phyloP scores from a whole-genome alignment of 441 rosid species.

The Melastoma candidum region DNA sequence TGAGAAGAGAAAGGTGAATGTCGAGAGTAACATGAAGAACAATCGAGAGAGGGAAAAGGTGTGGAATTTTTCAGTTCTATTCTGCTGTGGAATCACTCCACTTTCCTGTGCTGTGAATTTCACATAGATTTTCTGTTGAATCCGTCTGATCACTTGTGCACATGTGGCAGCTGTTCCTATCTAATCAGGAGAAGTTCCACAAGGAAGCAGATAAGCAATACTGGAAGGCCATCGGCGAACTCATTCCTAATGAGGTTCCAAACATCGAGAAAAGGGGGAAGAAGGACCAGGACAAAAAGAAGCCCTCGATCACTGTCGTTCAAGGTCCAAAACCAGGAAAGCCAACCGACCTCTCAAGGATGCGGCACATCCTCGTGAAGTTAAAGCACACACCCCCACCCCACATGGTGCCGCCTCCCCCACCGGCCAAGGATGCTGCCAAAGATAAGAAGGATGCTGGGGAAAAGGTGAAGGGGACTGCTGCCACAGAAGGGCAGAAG shows the following conservation, averaged over 20 bases:
- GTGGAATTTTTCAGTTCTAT: no score
- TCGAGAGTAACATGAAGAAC: constrained; percentile 46
- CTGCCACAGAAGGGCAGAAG: not conserved
- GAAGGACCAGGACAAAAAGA: constrained; percentile 64
- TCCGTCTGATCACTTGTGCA: no score
- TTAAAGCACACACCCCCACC: constrained; percentile 67
- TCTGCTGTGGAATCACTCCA: no score
- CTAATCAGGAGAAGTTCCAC: constrained; percentile 55
- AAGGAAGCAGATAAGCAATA: constrained; percentile 64
- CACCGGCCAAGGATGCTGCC: constrained; percentile 27
- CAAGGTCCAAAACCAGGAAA: constrained; percentile 91
- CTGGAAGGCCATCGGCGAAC: constrained; percentile 85
- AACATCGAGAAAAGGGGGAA: constrained; percentile 53
- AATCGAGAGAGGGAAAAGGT: constrained; percentile 72
- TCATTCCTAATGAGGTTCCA: constrained; percentile 77
- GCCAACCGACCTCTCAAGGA: constrained; percentile 75
- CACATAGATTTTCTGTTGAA: no score
- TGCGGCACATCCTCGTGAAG: constrained; percentile 64
- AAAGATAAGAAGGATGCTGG: constrained; percentile 26
- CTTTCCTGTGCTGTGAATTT: no score
- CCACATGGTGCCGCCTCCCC: constrained; percentile 54
- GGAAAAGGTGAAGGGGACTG: constrained; percentile 10
- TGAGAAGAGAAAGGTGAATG: constrained; percentile 52
- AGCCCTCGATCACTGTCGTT: constrained; percentile 44
- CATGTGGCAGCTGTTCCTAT: constrained; percentile 39